These are phyloP conservation scores for Omphalotus olearius DNA, from an alignment of 1,284 basidiomycete genomes.

Conservation along the genomic window DNA sequence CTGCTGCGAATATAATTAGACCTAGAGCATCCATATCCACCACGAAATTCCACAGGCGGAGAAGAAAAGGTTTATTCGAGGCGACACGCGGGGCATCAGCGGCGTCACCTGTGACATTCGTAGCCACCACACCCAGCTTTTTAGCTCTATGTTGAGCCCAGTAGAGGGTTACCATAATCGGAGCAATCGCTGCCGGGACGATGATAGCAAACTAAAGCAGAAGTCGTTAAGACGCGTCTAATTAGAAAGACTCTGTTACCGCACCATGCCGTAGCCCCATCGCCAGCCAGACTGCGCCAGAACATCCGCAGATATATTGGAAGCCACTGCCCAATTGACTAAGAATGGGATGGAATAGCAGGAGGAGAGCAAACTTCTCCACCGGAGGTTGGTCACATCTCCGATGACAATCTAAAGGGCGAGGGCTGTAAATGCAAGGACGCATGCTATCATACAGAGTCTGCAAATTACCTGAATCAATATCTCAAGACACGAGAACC, in stretches of 20 bases:
- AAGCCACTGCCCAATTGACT: conserved; percentile 9
- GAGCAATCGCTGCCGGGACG: conserved; percentile 8
- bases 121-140: conserved; percentile 8
- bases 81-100: conserved; percentile 2
- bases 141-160: conserved; percentile 7
- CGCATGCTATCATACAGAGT: too few relatives aligned
- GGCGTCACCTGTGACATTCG: not conserved
- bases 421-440: not conserved
- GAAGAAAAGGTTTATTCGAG: conserved; percentile 1
- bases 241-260: too few relatives aligned
- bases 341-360: conserved; percentile 6
- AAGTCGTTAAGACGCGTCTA: too few relatives aligned
- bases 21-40: conserved; percentile 8
- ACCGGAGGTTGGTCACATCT: conserved; percentile 9
- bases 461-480: conserved; percentile 3
- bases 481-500: conserved; percentile 8
- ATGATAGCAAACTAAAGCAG: conserved; percentile 1
- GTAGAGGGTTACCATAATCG: conserved; percentile 7
- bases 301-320: conserved; percentile 9
- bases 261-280: conserved; percentile 9
- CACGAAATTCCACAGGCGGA: conserved; percentile 2
- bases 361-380: conserved; percentile 11
- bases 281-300: conserved; percentile 8
- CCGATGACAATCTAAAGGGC: conserved; percentile 7
- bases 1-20: conserved; percentile 6